Percentiles rank a stretch among this genome's conserved stretches.
phyloP scores from a whole-genome alignment of 768 basidiomycete genomes.

The Russula sp. region DNA sequence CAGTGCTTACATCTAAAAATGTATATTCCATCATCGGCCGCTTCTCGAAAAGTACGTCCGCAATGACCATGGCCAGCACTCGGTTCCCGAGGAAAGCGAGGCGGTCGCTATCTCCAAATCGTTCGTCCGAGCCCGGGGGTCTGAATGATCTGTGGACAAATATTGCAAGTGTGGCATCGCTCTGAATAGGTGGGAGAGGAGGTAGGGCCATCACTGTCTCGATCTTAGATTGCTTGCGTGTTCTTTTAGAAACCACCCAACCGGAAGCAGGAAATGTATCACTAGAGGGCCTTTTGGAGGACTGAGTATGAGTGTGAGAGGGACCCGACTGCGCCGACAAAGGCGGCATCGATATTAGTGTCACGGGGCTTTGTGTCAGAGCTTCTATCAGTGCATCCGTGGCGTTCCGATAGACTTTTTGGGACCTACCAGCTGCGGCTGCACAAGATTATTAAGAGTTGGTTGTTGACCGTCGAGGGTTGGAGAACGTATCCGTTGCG shows the following conservation, averaged over 20 bases:
- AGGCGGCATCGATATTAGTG: constrained; percentile 9
- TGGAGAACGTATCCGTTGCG: neutral
- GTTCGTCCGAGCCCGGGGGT: constrained; percentile 29
- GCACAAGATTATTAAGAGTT: neutral
- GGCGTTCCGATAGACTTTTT: neutral
- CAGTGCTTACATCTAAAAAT: constrained; percentile 46
- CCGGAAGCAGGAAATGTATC: neutral
- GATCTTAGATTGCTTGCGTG: neutral
- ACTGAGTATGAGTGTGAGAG: neutral
- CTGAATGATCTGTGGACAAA: constrained; percentile 65
- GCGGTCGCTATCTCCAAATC: constrained; percentile 52
- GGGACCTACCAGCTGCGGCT: neutral
- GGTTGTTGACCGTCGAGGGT: too few species aligned
- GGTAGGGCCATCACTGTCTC: constrained; percentile 7
- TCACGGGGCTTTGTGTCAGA: constrained; percentile 13
- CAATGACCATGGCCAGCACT: constrained; percentile 44
- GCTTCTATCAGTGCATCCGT: constrained; percentile 13
- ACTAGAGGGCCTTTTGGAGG: constrained; percentile 3
- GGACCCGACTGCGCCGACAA: neutral
- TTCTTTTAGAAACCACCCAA: neutral
- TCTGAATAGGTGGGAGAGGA: constrained; percentile 19
- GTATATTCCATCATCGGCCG: constrained; percentile 44
- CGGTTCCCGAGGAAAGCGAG: constrained; percentile 46
- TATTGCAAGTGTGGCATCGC: constrained; percentile 43
- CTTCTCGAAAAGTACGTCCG: constrained; percentile 42